Conservation (phyloP, 306 rosid species). For the Lithocarpus polystachyus region DNA sequence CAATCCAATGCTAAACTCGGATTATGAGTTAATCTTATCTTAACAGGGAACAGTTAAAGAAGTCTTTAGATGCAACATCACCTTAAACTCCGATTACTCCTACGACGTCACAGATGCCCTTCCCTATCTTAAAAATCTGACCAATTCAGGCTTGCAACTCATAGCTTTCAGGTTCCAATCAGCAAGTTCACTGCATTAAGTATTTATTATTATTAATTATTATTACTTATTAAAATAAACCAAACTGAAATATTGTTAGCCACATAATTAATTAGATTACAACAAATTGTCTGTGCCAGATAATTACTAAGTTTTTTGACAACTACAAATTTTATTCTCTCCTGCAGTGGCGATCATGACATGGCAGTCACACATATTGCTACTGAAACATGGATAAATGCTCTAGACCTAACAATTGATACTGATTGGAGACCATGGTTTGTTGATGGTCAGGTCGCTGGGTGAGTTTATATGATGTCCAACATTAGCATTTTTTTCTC, state of each 20-base stretch:
- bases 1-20: too few relatives aligned
- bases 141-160: slow-evolving; percentile 11
- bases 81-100: slow-evolving; percentile 8
- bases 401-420: not conserved
- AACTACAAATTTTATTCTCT: not conserved
- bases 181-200: not conserved
- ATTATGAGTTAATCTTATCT: not conserved
- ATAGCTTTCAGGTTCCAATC: slow-evolving; percentile 17
- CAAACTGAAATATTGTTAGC: too few relatives aligned
- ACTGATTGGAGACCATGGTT: slow-evolving; percentile 22
- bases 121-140: slow-evolving; percentile 18
- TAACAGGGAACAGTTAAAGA: slow-evolving; percentile 19
- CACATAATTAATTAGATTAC: too few relatives aligned
- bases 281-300: not conserved
- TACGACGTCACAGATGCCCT: not conserved
- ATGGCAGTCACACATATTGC: slow-evolving; percentile 7
- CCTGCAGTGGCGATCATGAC: slow-evolving; percentile 23
- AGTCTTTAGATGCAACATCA: slow-evolving; percentile 14
- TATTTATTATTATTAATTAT: too few relatives aligned
- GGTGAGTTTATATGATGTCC: slow-evolving; percentile 1
- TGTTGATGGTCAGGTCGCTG: slow-evolving; percentile 9
- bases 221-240: too few relatives aligned
- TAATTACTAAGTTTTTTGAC: not conserved
- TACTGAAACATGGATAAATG: slow-evolving; percentile 12
- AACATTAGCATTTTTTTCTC: not conserved